Percentiles rank a stretch among this genome's conserved stretches.
These are phyloP conservation scores for Phoma sp. DNA, from an alignment of 2,329 filamentous ascomycete genomes.

Conservation along the genomic window DNA sequence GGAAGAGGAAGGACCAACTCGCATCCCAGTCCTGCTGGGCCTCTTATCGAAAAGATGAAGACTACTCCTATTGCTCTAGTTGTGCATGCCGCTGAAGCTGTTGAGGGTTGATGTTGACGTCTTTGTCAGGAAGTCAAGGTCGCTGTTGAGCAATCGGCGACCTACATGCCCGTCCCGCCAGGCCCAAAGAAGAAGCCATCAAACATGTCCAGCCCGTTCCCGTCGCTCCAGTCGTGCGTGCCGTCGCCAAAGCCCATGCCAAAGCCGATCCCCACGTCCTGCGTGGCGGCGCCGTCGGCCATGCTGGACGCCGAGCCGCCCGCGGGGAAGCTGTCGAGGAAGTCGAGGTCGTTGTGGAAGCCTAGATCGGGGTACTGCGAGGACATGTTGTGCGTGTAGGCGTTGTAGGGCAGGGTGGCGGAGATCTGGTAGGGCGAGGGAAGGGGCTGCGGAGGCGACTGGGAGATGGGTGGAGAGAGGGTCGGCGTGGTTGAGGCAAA, in stretches of 20 bases:
- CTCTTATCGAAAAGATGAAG: too few species aligned
- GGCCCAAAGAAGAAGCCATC: conserved; percentile 63
- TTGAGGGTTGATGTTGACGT: too few species aligned
- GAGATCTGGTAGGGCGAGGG: conserved; percentile 39
- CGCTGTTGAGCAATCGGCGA: too few species aligned
- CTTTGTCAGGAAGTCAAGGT: too few species aligned
- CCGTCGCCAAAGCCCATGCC: conserved; percentile 51
- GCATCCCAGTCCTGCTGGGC: too few species aligned
- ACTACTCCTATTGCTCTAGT: too few species aligned
- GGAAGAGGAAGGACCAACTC: too few species aligned
- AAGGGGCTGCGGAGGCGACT: conserved; percentile 18
- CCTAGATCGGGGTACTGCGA: conserved; percentile 41
- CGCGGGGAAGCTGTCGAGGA: conserved; percentile 58
- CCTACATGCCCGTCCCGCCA: conserved; percentile 28
- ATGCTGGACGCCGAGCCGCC: conserved; percentile 25
- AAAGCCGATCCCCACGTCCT: conserved; percentile 69
- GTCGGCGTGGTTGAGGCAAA: conserved; percentile 27
- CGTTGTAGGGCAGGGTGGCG: conserved; percentile 39
- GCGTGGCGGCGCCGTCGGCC: conserved; percentile 58
- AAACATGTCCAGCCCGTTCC: conserved; percentile 59
- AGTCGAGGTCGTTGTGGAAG: conserved; percentile 59
- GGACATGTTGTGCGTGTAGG: conserved; percentile 37
- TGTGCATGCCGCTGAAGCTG: too few species aligned
- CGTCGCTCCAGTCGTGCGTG: conserved; percentile 64
- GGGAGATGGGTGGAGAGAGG: conserved; percentile 31